Evolutionary conservation across 2,329 filamentous ascomycete species (phyloP).

Genomic region (Fusarium sp.): DNA sequence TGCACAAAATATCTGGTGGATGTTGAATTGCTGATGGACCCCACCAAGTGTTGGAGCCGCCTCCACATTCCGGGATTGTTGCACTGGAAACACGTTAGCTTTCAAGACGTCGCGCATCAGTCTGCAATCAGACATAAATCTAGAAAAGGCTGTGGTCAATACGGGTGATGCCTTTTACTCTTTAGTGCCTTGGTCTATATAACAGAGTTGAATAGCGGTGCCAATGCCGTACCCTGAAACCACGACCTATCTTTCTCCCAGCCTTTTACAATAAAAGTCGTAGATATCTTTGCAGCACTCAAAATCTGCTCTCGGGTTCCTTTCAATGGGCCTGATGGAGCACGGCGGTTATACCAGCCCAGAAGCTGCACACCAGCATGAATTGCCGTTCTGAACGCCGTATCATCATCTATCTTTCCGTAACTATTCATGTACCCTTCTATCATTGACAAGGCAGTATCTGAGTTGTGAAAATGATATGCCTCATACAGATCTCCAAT

Average conservation of each 20-base stretch:
- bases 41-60: too few relatives aligned
- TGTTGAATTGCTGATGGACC: too few relatives aligned
- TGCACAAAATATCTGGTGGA: too few relatives aligned
- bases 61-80: too few relatives aligned
- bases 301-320: neutral
- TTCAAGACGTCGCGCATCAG: too few relatives aligned
- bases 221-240: neutral
- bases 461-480: neutral
- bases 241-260: neutral
- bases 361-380: neutral
- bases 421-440: neutral
- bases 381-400: neutral
- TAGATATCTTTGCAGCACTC: neutral
- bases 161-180: too few relatives aligned
- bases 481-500: neutral
- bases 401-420: neutral
- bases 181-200: neutral
- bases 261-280: neutral
- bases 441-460: neutral
- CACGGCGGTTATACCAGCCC: neutral
- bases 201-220: neutral
- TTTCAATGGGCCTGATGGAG: neutral
- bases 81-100: too few relatives aligned
- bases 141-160: too few relatives aligned
- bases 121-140: too few relatives aligned